Evolutionary conservation across 1,284 basidiomycete species (phyloP), one percentile per base, ranked within the genome.

Genomic region (Cryptococcus depauperatus): DNA sequence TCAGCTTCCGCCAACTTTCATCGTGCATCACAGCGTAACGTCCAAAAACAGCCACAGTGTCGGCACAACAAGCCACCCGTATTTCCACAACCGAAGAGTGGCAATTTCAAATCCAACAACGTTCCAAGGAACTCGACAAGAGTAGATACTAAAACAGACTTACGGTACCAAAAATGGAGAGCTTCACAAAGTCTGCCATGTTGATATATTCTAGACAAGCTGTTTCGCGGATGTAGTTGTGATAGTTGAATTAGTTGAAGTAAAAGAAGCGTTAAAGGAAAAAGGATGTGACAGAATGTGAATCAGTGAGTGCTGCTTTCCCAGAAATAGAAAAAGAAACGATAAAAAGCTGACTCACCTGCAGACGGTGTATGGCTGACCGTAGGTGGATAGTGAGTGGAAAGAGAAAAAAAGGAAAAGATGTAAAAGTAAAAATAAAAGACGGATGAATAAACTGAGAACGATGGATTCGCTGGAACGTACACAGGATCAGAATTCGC

Each of bases 91-190:
- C n/a, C n/a, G n/a, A n/a, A n/a, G n/a, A n/a, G n/a, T n/a, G n/a
- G n/a, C n/a, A n/a, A n/a, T n/a, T n/a, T n/a, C n/a, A n/a, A n/a
- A n/a, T n/a, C n/a, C n/a, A n/a, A n/a, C n/a, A n/a, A n/a, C n/a
- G n/a, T n/a, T n/a, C n/a, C n/a, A n/a, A n/a, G n/a, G n/a, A n/a
- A n/a, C n/a, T n/a, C n/a, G n/a, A n/a, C n/a, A n/a, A 30, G 29
- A 30, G 16, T 13, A 16, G 16, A 16, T 16, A 30, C 11, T 30
- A 30, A 30, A 23, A 37, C 6, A 23, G 23, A 10, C 35, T 7
- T 10, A 69, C 70, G 47, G 91, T 96, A 45, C 92, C 92, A 64
- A 97, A 97, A 73, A 97, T 96, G 75, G 85, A 89, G 61, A 97
- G 85, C 75, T 96, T 96, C 68, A 96, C 90, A 66, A 97, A 97